These are phyloP conservation scores for Lecanicillium sp. DNA, from an alignment of 2,329 filamentous ascomycete genomes.

Conservation along the genomic window DNA sequence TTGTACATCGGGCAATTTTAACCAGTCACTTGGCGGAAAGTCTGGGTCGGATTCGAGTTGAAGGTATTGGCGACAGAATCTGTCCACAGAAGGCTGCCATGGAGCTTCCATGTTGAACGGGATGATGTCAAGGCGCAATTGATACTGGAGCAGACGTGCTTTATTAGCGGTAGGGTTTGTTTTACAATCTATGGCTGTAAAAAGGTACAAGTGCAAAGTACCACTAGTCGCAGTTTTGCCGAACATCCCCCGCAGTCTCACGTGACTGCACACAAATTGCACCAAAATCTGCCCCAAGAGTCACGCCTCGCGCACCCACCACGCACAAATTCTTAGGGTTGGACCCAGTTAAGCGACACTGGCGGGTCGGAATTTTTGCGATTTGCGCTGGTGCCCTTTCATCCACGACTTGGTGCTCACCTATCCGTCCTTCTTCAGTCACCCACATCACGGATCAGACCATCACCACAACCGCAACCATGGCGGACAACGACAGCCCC, in stretches of 20 bases:
- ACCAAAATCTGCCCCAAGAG: constrained; percentile 7
- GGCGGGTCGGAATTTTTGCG: constrained; percentile 26
- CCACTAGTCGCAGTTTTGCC: too few species aligned
- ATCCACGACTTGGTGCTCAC: constrained; percentile 8
- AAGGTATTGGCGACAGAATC: constrained; percentile 68
- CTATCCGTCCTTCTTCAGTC: constrained; percentile 16
- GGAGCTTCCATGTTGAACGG: background rate
- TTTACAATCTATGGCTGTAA: too few species aligned
- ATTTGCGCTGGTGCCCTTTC: constrained; percentile 15
- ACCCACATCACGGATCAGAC: constrained; percentile 9
- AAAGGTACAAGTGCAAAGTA: too few species aligned
- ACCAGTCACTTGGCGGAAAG: constrained; percentile 50
- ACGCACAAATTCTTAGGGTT: constrained; percentile 30
- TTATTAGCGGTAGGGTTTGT: too few species aligned
- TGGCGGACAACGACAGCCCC: constrained; percentile 75
- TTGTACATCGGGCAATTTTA: constrained; percentile 57
- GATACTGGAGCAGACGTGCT: too few species aligned
- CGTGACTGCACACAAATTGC: background rate
- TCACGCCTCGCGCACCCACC: constrained; percentile 2
- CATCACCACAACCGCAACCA: constrained; percentile 51
- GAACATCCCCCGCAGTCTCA: background rate
- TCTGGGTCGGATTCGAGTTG: constrained; percentile 61
- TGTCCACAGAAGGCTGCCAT: constrained; percentile 21
- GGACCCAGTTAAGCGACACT: constrained; percentile 35
- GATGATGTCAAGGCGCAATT: too few species aligned